Percentiles rank a stretch among this genome's conserved stretches.
Evolutionary conservation across 2,329 filamentous ascomycete genomes (phyloP).

Genomic region (Colletotrichum kahawae): DNA sequence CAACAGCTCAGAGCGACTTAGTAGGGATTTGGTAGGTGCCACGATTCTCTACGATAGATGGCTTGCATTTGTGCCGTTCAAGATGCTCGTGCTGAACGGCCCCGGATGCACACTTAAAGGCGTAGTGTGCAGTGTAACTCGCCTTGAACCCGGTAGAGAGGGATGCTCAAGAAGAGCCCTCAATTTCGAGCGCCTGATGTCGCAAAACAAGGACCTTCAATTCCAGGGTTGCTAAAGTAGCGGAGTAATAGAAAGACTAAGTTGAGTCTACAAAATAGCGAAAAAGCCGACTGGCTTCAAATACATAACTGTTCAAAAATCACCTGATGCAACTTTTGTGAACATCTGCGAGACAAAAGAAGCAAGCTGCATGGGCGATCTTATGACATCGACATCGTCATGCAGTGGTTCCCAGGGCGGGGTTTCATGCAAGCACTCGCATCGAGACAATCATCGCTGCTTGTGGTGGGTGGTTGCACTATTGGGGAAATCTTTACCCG

Average conservation of each 20-base stretch:
- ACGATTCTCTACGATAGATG: not conserved
- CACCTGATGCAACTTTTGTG: not conserved
- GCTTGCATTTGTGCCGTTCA: not conserved
- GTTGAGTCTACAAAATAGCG: not conserved
- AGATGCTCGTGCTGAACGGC: not conserved
- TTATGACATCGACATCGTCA: not conserved
- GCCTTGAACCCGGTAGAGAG: not conserved
- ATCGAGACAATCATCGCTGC: not conserved
- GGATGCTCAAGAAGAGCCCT: not conserved
- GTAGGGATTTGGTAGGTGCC: not conserved
- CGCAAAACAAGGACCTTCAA: not conserved
- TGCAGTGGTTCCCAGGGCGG: not conserved
- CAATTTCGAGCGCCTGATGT: not conserved
- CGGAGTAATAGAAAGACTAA: not conserved
- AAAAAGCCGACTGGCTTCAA: not conserved
- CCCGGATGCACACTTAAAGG: not conserved
- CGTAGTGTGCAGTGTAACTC: not conserved
- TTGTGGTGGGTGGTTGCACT: not conserved
- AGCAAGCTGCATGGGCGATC: not conserved
- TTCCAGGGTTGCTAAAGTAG: accelerated
- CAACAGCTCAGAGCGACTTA: not conserved
- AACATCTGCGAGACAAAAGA: not conserved
- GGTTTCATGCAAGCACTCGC: not conserved
- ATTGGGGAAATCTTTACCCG: not conserved
- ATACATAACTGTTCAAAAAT: not conserved